Evolutionary conservation across 805 yeast genomes (phyloP), one percentile per base, ranked within the genome.

Genomic region (Saturnispora sanitii): DNA sequence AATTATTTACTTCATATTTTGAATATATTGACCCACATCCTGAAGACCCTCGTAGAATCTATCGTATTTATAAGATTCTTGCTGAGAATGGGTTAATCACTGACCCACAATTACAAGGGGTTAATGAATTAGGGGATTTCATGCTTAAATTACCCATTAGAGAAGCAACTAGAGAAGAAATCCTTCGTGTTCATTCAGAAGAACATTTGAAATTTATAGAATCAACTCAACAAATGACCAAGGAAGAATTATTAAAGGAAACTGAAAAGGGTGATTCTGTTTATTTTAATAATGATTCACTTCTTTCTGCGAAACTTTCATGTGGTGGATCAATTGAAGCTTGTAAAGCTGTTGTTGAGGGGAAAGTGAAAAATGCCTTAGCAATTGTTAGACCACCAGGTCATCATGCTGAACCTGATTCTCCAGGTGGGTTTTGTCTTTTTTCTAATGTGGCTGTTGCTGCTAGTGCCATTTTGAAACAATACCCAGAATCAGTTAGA

Each of bases 301-400:
- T 70, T 49, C 66, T 81, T 30, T 82, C 94, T 46, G 98, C 97
- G 2, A 82, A 82, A 57, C 68, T 94, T 31, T 80, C 95, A 30
- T 90, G 96, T 57, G 99, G 99, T 42, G 97, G 98, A 28, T 81
- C 95, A 23, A 92, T 92, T 38, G 97, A 92, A 60, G 95, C 96
- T 1, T 88, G 97, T 59, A 76, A 77, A 49, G 95, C 97, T 0
- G 97, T 92, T 17, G 82, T 92, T 8, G 96, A 88, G 57, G 94
- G 95, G 3, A 66, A 71, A 42, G 97, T 90, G 23, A 86, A 86
- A 55, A 92, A 92, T 57, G 79, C 96, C 0, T 56, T 92, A 37
- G 99, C 98, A 0, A 84, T 92, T 6, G 95, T 92, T 13, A 75
- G 99, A 49, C 99, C 99, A 2, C 99, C 99, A 0, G 99, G 99